These are phyloP conservation scores for Myochromella boudieri DNA, from an alignment of 768 basidiomycete species.

Conservation along the genomic window DNA sequence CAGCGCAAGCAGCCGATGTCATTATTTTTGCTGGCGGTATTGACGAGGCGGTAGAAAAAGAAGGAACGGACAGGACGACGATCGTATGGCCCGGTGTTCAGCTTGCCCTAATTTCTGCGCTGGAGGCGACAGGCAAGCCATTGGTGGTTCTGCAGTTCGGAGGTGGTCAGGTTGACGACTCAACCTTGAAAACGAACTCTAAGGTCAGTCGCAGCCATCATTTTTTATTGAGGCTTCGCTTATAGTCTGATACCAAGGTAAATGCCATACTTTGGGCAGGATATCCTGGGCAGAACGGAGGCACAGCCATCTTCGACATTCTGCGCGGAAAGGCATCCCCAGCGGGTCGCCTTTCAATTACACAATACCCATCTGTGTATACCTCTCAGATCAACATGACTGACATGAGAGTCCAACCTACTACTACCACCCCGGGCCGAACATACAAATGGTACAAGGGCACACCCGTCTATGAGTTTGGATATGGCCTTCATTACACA, in stretches of 20 bases:
- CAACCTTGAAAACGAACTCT: constrained; percentile 41
- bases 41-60: constrained; percentile 47
- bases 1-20: constrained; percentile 47
- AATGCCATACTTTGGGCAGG: constrained; percentile 58
- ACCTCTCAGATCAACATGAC: constrained; percentile 52
- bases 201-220: constrained; percentile 28
- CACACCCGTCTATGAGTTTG: constrained; percentile 52
- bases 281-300: constrained; percentile 57
- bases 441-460: constrained; percentile 61
- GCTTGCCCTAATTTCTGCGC: constrained; percentile 44
- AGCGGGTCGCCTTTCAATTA: constrained; percentile 52
- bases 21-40: constrained; percentile 57
- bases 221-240: not conserved
- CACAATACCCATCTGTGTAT: constrained; percentile 54
- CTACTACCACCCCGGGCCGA: constrained; percentile 47
- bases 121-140: constrained; percentile 48
- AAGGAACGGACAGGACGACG: constrained; percentile 43
- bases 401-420: constrained; percentile 55
- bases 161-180: constrained; percentile 55
- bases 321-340: constrained; percentile 51
- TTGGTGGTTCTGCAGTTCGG: constrained; percentile 56
- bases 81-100: constrained; percentile 60
- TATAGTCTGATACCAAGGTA: constrained; percentile 30
- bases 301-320: constrained; percentile 52
- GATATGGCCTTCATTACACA: constrained; percentile 55